Evolutionary conservation across 805 yeast genomes (phyloP).

Genomic region (Metschnikowia kunwiensis): DNA sequence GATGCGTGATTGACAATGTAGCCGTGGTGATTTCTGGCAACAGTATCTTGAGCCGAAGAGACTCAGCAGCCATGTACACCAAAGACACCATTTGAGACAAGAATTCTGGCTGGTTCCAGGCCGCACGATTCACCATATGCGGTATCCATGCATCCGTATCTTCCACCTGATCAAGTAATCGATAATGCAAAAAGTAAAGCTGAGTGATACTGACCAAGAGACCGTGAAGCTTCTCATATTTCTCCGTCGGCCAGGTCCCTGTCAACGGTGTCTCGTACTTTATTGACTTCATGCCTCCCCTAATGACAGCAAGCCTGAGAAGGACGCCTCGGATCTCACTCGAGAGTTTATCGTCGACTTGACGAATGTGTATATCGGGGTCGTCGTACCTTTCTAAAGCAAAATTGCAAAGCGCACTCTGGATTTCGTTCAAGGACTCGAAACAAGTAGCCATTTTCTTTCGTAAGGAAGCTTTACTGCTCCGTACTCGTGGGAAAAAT

Average conservation of each 20-base stretch:
- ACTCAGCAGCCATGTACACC: conserved; percentile 30
- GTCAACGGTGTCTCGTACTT: conserved; percentile 28
- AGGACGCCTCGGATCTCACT: conserved; percentile 23
- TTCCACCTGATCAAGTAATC: conserved; percentile 25
- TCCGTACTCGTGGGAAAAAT: conserved; percentile 29
- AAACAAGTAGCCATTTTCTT: conserved; percentile 22
- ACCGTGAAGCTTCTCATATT: conserved; percentile 23
- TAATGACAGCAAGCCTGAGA: conserved; percentile 21
- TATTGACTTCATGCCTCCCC: conserved; percentile 24
- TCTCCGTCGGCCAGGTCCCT: conserved; percentile 32
- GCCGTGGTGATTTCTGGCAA: conserved; percentile 34
- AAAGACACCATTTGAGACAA: conserved; percentile 29
- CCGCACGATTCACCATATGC: conserved; percentile 25
- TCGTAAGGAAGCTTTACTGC: conserved; percentile 28
- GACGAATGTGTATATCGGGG: conserved; percentile 19
- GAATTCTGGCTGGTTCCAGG: conserved; percentile 29
- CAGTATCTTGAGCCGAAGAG: conserved; percentile 23
- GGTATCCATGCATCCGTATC: conserved; percentile 29
- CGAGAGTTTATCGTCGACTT: conserved; percentile 23
- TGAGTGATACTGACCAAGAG: conserved; percentile 26
- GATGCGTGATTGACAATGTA: conserved; percentile 29
- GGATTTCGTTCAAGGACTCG: conserved; percentile 27
- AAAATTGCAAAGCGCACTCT: conserved; percentile 28
- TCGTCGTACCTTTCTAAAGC: conserved; percentile 23
- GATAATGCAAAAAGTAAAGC: conserved; percentile 25